Percentiles rank a stretch among this genome's conserved stretches.
phyloP scores from a whole-genome alignment of 2,329 filamentous ascomycete species.

The Pseudocercospora eumusae region DNA sequence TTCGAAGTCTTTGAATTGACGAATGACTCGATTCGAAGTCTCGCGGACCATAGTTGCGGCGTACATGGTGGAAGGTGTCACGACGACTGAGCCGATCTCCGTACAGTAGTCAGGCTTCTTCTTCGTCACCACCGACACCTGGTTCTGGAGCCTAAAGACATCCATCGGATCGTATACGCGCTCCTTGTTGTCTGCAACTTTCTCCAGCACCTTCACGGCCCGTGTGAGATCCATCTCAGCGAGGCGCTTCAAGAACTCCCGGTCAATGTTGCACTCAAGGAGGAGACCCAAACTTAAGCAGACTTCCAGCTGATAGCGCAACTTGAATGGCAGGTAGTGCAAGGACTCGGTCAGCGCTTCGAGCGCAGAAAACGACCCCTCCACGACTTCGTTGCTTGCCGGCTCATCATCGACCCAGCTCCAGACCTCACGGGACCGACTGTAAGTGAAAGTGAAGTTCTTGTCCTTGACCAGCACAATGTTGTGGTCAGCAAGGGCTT shows the following conservation, averaged over 20 bases:
- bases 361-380: slow-evolving; percentile 23
- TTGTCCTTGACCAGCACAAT: slow-evolving; percentile 54
- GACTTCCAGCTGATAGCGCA: slow-evolving; percentile 89
- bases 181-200: slow-evolving; percentile 65
- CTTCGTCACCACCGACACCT: slow-evolving; percentile 35
- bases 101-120: slow-evolving; percentile 67
- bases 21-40: slow-evolving; percentile 81
- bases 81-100: slow-evolving; percentile 70
- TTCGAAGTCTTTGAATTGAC: slow-evolving; percentile 65
- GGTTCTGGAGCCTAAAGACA: slow-evolving; percentile 61
- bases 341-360: slow-evolving; percentile 24
- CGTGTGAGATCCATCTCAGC: slow-evolving; percentile 48
- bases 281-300: slow-evolving; percentile 81
- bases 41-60: slow-evolving; percentile 78
- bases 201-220: slow-evolving; percentile 71
- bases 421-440: slow-evolving; percentile 14
- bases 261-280: slow-evolving; percentile 71
- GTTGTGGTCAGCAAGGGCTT: slow-evolving; percentile 71
- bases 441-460: slow-evolving; percentile 47
- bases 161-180: slow-evolving; percentile 69
- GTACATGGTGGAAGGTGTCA: slow-evolving; percentile 83
- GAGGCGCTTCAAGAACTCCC: slow-evolving; percentile 67
- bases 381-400: neutral
- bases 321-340: slow-evolving; percentile 57
- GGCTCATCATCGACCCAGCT: slow-evolving; percentile 14